phyloP scores from a whole-genome alignment of 805 yeast genomes.

The Yarrowia yakushimensis region DNA sequence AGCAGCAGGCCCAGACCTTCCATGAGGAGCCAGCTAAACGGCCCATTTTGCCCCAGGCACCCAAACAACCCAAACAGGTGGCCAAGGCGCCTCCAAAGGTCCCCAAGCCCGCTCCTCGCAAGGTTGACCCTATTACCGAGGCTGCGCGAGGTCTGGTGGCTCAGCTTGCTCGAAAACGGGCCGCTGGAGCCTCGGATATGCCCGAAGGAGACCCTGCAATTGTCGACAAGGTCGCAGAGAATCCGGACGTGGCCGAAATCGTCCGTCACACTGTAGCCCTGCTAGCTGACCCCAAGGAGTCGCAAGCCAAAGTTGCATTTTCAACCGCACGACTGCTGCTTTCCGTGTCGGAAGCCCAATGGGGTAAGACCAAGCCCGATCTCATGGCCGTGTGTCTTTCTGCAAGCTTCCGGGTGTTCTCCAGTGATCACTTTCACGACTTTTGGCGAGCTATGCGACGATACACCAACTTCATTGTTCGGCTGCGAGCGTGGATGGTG shows the following conservation, averaged over 20 bases:
- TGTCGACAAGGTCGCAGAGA: background rate
- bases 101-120: background rate
- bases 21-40: background rate
- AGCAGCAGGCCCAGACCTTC: background rate
- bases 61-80: too few species aligned
- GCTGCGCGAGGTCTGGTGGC: background rate
- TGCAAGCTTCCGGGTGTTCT: background rate
- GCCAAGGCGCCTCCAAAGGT: background rate
- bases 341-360: background rate
- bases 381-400: slow-evolving; percentile 3
- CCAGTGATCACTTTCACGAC: background rate
- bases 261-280: background rate
- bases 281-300: background rate
- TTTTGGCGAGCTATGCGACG: slow-evolving; percentile 20
- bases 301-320: background rate
- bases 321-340: slow-evolving; percentile 2
- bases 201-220: slow-evolving; percentile 6
- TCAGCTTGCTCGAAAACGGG: background rate
- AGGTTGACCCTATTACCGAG: background rate
- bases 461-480: background rate
- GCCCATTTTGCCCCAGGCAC: too few species aligned
- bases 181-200: background rate
- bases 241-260: background rate
- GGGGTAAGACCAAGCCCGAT: slow-evolving; percentile 8
- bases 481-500: slow-evolving; percentile 20